Base-by-base conservation (phyloP, 2,329 filamentous ascomycete genomes). In the Curvularia sp. region DNA sequence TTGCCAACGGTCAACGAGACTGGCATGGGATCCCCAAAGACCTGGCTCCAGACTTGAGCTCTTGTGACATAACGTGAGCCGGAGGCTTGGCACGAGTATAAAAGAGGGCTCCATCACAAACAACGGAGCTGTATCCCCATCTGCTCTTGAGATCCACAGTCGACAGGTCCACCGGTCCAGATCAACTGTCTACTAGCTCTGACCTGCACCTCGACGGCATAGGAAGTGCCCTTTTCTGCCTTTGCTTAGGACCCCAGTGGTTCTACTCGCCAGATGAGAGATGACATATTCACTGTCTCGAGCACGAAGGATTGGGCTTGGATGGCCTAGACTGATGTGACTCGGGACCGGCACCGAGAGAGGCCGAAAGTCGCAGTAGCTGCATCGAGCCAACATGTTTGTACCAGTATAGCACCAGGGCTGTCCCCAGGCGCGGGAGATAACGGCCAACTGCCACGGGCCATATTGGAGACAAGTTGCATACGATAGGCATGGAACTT, bases 401-500 rank as follows among this genome's bases (percentile, higher is more conserved):
- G 30, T 31, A 31, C 8, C 8, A 28, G 31, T n/a, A 33, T 8
- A 33, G 35, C 13, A 9, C 18, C 42, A 28, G n/a, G 42, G 42
- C 42, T 44, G 24, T 44, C 26, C 41, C 42, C 22, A 30, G 48
- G n/a, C 5, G 48, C 31, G 51, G 42, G 35, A 39, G 13, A 46
- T 6, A 38, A 20, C 51, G 51, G 33, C 35, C 51, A 30, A 10
- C 10, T 26, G 39, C 26, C 28, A 35, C 28, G 5, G 30, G 49
- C 28, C 30, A 35, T 18, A 38, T 26, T 35, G 24, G 42, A 38
- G 42, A 24, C 22, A 10, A 28, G 35, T 4, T 31, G 33, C 42
- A 30, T 28, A 30, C 33, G 31, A 47, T 41, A 12, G 24, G 28
- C 44, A 42, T 48, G 43, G 52, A 54, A 54, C 31, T 48, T 48